Percentiles rank a stretch among this genome's conserved stretches.
phyloP scores from a whole-genome alignment of 768 basidiomycete genomes.

The Macrocybe gigantea region DNA sequence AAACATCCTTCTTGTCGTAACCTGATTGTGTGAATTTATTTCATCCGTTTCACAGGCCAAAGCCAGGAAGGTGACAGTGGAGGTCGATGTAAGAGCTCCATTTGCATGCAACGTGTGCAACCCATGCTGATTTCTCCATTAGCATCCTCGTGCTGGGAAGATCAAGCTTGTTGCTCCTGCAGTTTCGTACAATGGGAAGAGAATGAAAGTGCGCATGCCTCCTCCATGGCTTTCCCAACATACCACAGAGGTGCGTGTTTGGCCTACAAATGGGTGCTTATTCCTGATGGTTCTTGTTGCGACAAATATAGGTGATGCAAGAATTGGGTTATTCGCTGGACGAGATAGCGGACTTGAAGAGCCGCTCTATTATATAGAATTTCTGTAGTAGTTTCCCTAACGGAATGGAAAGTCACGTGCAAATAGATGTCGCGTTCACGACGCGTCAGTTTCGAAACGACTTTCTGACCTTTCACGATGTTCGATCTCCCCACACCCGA shows the following conservation, averaged over 20 bases:
- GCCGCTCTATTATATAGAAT: background rate
- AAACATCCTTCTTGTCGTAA: background rate
- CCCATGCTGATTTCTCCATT: conserved; percentile 10
- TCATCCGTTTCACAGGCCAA: conserved; percentile 45
- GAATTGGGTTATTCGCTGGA: conserved; percentile 30
- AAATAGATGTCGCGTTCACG: background rate
- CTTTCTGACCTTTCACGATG: background rate
- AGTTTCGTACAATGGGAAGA: conserved; percentile 74
- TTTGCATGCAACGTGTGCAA: conserved; percentile 22
- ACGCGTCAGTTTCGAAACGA: background rate
- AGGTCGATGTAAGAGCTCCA: conserved; percentile 61
- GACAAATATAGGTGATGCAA: conserved; percentile 30
- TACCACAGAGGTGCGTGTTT: conserved; percentile 56
- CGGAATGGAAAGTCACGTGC: background rate
- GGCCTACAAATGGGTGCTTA: background rate
- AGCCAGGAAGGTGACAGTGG: conserved; percentile 69
- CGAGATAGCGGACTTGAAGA: conserved; percentile 23
- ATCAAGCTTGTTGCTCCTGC: conserved; percentile 79
- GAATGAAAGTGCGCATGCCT: conserved; percentile 68
- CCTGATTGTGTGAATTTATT: background rate
- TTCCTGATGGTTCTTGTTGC: conserved; percentile 4
- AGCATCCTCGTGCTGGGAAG: conserved; percentile 73
- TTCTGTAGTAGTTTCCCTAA: background rate
- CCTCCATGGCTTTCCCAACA: conserved; percentile 89
- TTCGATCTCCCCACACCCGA: conserved; percentile 56